These are phyloP conservation scores for Aspergillus clavatus DNA, from an alignment of 2,329 filamentous ascomycete species.

Conservation along the genomic window DNA sequence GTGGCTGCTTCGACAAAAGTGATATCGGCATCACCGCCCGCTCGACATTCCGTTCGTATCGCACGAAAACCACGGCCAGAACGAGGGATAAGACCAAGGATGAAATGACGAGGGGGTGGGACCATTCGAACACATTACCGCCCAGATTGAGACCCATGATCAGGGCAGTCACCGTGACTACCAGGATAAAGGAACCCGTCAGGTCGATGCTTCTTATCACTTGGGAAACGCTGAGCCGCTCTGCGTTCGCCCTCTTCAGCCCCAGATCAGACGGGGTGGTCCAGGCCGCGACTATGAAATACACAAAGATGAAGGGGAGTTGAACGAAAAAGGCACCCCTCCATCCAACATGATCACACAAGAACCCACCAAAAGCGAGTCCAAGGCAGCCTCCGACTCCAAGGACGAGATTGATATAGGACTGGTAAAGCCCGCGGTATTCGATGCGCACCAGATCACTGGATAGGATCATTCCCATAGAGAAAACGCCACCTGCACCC, in stretches of 20 bases:
- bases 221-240: constrained; percentile 38
- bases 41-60: constrained; percentile 41
- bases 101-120: constrained; percentile 46
- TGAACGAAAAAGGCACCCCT: constrained; percentile 46
- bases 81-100: constrained; percentile 43
- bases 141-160: constrained; percentile 51
- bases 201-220: constrained; percentile 48
- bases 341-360: constrained; percentile 40
- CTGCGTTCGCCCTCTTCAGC: constrained; percentile 39
- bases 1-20: constrained; percentile 44
- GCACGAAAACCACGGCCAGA: constrained; percentile 37
- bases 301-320: constrained; percentile 45
- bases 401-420: constrained; percentile 37
- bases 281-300: constrained; percentile 41
- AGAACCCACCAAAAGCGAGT: constrained; percentile 36
- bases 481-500: constrained; percentile 66
- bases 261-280: constrained; percentile 45
- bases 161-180: constrained; percentile 44
- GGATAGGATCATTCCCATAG: constrained; percentile 57
- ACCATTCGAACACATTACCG: constrained; percentile 50
- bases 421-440: constrained; percentile 45
- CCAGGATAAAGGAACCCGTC: constrained; percentile 46
- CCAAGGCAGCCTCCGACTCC: constrained; percentile 37
- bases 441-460: constrained; percentile 72
- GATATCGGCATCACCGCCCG: constrained; percentile 48